Conservation (phyloP, 768 basidiomycete genomes). For the Gloeophyllum trabeum region DNA sequence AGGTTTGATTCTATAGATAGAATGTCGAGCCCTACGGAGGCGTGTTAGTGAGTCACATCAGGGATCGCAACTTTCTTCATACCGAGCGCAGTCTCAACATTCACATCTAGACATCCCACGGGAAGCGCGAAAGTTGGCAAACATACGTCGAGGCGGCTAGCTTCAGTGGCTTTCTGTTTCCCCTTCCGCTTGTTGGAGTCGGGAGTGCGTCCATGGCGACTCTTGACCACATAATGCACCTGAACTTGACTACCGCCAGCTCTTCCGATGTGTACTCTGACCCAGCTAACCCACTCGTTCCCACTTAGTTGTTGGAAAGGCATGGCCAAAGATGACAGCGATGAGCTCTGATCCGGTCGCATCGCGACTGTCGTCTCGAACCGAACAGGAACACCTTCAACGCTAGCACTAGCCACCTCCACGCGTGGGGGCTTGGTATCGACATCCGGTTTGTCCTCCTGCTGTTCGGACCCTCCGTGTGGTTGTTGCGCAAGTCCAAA, state of each 20-base stretch:
- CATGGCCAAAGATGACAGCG: slow-evolving; percentile 23
- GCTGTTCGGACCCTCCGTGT: slow-evolving; percentile 10
- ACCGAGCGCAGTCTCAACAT: slow-evolving; percentile 44
- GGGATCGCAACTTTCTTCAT: too few species aligned
- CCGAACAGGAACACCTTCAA: slow-evolving; percentile 55
- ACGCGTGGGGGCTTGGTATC: slow-evolving; percentile 27
- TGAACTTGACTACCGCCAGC: slow-evolving; percentile 42
- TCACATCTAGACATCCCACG: slow-evolving; percentile 54
- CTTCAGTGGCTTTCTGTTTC: slow-evolving; percentile 18
- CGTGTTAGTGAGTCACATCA: too few species aligned
- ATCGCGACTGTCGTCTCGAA: slow-evolving; percentile 38
- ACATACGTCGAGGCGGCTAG: slow-evolving; percentile 30
- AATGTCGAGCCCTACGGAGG: slow-evolving; percentile 28
- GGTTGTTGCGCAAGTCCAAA: slow-evolving; percentile 53
- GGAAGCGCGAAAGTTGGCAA: slow-evolving; percentile 69
- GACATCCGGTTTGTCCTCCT: slow-evolving; percentile 5
- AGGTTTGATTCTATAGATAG: slow-evolving; percentile 43
- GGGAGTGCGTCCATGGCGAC: slow-evolving; percentile 8
- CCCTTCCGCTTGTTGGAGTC: slow-evolving; percentile 18
- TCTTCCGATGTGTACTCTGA: slow-evolving; percentile 44
- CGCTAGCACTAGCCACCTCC: slow-evolving; percentile 44
- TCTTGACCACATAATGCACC: slow-evolving; percentile 51
- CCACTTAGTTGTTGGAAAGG: slow-evolving; percentile 42
- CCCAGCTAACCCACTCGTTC: slow-evolving; percentile 56
- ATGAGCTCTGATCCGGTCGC: slow-evolving; percentile 21